These are phyloP conservation scores for Solanum ossicruentum DNA, from an alignment of 257 asterid species.

Conservation along the genomic window DNA sequence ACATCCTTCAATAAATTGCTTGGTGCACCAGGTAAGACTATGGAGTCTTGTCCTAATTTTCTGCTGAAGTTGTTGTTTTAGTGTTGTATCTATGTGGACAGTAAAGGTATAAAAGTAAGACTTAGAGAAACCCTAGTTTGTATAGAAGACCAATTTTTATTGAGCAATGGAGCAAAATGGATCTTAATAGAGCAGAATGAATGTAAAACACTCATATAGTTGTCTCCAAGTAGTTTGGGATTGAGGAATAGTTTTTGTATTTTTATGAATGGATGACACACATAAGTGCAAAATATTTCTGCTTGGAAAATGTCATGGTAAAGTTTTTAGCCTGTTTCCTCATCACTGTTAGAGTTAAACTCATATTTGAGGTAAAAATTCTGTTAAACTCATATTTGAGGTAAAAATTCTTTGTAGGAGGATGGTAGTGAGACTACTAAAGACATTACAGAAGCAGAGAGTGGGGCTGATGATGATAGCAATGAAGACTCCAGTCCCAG, in stretches of 20 bases:
- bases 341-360: background rate
- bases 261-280: background rate
- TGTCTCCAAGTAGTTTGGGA: background rate
- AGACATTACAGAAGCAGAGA: conserved; percentile 30
- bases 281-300: background rate
- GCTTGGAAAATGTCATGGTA: background rate
- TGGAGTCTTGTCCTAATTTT: background rate
- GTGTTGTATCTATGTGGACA: background rate
- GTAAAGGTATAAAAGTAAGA: background rate
- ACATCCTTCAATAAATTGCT: conserved; percentile 82
- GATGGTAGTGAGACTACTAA: conserved; percentile 17
- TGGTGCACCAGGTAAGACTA: conserved; percentile 63
- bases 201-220: background rate
- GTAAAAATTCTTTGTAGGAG: conserved; percentile 23
- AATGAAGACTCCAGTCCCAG: conserved; percentile 3
- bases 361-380: background rate
- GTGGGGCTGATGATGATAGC: conserved; percentile 6
- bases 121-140: background rate
- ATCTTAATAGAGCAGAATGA: background rate
- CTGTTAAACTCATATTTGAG: background rate
- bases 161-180: background rate
- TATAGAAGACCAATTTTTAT: background rate
- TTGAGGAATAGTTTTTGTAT: background rate
- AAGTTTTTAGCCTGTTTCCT: background rate
- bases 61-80: background rate